Conservation (phyloP, 805 yeast species). For the Wickerhamiella sergipiensis region DNA sequence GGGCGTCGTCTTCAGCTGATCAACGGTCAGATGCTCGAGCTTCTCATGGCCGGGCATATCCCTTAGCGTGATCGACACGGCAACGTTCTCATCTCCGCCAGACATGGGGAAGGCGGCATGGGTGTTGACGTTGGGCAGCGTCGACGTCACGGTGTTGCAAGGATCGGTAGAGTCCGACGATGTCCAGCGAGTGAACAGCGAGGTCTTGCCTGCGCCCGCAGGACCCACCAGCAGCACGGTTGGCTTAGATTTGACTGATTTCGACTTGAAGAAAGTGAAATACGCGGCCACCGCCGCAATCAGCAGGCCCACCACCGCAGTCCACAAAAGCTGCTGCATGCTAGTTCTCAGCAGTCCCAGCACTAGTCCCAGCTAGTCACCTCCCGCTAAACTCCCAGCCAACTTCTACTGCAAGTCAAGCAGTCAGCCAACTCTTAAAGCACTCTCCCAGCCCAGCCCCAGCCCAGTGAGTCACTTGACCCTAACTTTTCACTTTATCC, state of each 20-base stretch:
- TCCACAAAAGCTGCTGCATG: background rate
- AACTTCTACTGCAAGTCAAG: background rate
- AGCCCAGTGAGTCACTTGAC: background rate
- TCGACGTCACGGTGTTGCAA: conserved; percentile 11
- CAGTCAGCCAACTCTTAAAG: background rate
- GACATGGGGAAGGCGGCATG: background rate
- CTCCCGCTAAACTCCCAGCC: no score
- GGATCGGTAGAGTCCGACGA: background rate
- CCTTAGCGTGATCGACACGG: conserved; percentile 26
- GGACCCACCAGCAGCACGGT: conserved; percentile 55
- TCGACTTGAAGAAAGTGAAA: background rate
- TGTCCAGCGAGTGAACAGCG: conserved; percentile 30
- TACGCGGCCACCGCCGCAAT: conserved; percentile 1
- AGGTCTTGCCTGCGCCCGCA: conserved; percentile 52
- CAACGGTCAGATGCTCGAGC: conserved; percentile 42
- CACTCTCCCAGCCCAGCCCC: no score
- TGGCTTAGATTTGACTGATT: conserved; percentile 25
- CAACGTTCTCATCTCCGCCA: background rate
- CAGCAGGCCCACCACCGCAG: conserved; percentile 10
- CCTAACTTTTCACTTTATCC: background rate
- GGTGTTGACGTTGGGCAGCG: conserved; percentile 12
- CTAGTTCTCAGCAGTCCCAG: no score
- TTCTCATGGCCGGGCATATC: conserved; percentile 88
- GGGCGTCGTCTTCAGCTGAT: conserved; percentile 32
- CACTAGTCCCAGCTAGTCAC: no score